Base-by-base conservation (phyloP, 805 yeast genomes). In the Limtongia smithiae region DNA sequence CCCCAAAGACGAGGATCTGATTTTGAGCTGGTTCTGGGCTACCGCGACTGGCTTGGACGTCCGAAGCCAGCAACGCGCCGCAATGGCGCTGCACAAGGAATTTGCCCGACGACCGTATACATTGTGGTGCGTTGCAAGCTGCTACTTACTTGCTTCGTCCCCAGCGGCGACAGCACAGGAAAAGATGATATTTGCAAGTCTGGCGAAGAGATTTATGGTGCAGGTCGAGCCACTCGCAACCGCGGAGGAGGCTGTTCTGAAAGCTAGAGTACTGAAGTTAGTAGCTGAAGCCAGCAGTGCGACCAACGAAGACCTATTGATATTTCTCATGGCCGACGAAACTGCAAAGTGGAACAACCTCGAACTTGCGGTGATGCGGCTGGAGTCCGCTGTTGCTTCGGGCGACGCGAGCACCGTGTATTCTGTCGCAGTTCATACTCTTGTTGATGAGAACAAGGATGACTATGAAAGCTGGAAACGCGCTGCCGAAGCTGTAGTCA, bases 391-490 rank as follows among this genome's bases (percentile, higher is more conserved):
- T 33, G 65, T 70, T 5, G 59, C 65, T 14, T 28, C 66, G 6
- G 68, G 74, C 44, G 57, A 71, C 2, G 80, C 80, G 77, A 67
- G 68, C 0, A 52, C 60, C 11, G 65, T 87, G 12, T 71, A 60
- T 53, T 64, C 70, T 0, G 68, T 69, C 51, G 67, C 80, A 39
- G 36, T 62, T 4, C 51, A 60, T 3, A 70, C 79, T 12, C 63
- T 88, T 30, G 68, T 44, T 12, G 28, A 18, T 2, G 58, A 74
- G 21, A 64, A 71, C 8, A 75, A 84, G 46, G 88, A 90, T 64
- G 95, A 89, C 64, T 90, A 79, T 72, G 77, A 78, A 48, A 79
- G 88, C 33, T 87, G 94, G 86, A 77, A 80, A 56, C 68, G 71
- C 15, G 65, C 77, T 42, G 72, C 79, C 18, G 67, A 71, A 38